These are phyloP conservation scores for Ganoderma leucocontextum DNA, from an alignment of 1,284 basidiomycete species.

Conservation along the genomic window DNA sequence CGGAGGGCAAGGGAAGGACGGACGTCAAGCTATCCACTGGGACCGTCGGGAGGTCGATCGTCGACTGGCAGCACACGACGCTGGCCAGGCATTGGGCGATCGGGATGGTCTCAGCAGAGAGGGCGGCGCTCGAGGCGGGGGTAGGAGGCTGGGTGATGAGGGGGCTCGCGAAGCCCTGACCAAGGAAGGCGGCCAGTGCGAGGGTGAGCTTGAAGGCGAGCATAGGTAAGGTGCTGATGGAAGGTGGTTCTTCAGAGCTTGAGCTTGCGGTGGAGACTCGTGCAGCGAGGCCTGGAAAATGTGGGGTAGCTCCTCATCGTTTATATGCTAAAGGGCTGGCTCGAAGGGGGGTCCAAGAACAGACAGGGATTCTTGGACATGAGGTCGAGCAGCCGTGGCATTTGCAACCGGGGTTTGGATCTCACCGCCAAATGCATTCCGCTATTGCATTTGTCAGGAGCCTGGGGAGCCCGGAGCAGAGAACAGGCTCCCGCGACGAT, in stretches of 20 bases:
- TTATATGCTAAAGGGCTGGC: neutral
- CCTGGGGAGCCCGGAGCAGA: neutral
- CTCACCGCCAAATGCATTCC: neutral
- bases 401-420: neutral
- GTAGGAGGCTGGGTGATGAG: slow-evolving; percentile 22
- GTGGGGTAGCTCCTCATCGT: neutral
- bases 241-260: neutral
- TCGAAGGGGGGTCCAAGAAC: neutral
- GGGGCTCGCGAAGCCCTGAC: slow-evolving; percentile 18
- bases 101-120: slow-evolving; percentile 64
- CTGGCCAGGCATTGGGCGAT: slow-evolving; percentile 53
- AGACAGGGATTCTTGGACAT: neutral
- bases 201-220: slow-evolving; percentile 2
- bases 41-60: slow-evolving; percentile 18
- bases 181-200: slow-evolving; percentile 3
- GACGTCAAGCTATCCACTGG: slow-evolving; percentile 17
- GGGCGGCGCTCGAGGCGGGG: slow-evolving; percentile 44
- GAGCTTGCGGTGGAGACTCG: neutral
- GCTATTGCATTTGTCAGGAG: neutral
- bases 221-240: neutral
- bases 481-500: slow-evolving; percentile 4
- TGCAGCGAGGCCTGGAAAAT: neutral
- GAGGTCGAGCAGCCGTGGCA: slow-evolving; percentile 2
- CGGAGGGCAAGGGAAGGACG: slow-evolving; percentile 12
- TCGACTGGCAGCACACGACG: slow-evolving; percentile 29